These are phyloP conservation scores for Malus hybrid DNA, from an alignment of 331 rosid species.

Conservation along the genomic window DNA sequence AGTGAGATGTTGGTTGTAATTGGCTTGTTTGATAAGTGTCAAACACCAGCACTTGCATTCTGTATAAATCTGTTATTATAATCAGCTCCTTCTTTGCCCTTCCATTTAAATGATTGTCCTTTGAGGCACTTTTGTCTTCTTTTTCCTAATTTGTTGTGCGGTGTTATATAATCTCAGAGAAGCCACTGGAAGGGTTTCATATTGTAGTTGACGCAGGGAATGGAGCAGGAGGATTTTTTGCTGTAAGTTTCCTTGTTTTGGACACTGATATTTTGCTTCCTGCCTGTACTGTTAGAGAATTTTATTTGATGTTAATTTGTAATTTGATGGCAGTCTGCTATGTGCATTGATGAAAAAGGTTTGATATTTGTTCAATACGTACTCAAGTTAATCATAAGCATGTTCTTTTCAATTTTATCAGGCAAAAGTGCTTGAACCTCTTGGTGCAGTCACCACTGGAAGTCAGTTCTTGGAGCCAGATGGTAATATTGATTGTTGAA, in stretches of 20 bases:
- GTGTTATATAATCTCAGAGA: constrained; percentile 41
- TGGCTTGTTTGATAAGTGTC: neutral
- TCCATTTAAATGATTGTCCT: constrained; percentile 1
- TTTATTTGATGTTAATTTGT: neutral
- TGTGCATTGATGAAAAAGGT: neutral
- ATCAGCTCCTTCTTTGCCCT: neutral
- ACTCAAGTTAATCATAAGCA: neutral
- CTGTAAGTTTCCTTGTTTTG: constrained; percentile 35
- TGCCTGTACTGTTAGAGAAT: neutral
- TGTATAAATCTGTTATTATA: neutral
- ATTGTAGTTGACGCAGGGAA: constrained; percentile 94
- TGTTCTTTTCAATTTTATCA: constrained; percentile 18
- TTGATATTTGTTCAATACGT: constrained; percentile 11
- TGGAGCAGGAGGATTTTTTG: constrained; percentile 95
- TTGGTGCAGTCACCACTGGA: constrained; percentile 82
- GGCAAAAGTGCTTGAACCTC: constrained; percentile 93
- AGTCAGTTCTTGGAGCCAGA: constrained; percentile 99
- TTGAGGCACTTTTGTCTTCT: neutral
- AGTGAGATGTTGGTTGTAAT: constrained; percentile 11
- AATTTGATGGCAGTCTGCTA: neutral
- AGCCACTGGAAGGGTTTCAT: constrained; percentile 93
- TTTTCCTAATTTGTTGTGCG: neutral
- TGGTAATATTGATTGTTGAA: constrained; percentile 46
- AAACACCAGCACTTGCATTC: neutral
- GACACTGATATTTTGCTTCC: neutral